A percentile compares a stretch with the other conserved stretches of the same genome.
Conservation (phyloP, 2,329 filamentous ascomycete genomes). For the Colletotrichum aenigma region DNA sequence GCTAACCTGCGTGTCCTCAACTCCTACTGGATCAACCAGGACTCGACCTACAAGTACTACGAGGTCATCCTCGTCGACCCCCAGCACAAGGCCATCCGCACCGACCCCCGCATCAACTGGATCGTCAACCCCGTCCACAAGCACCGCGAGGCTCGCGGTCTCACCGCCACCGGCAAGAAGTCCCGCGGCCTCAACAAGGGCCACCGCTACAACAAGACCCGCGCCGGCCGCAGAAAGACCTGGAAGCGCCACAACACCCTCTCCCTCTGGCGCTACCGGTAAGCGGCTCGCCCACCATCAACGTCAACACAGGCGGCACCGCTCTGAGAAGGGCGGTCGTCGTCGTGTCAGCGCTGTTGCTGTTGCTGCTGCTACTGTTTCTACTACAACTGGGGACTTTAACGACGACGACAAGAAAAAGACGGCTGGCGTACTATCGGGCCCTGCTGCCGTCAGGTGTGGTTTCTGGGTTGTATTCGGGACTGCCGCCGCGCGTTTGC, state of each 20-base stretch:
- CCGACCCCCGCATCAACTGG: slow-evolving; percentile 99
- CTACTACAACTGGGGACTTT: background rate
- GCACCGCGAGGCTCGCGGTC: slow-evolving; percentile 97
- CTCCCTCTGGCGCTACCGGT: slow-evolving; percentile 98
- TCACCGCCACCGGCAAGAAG: slow-evolving; percentile 99
- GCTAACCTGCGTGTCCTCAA: slow-evolving; percentile 99
- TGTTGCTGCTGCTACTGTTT: background rate
- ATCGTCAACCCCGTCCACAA: slow-evolving; percentile 99
- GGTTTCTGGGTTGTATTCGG: slow-evolving; percentile 14
- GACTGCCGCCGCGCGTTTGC: slow-evolving; percentile 10
- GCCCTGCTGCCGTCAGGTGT: background rate
- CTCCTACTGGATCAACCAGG: slow-evolving; percentile 99
- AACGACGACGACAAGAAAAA: background rate
- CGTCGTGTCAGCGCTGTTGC: background rate
- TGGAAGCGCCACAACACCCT: slow-evolving; percentile 99
- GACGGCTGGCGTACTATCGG: background rate
- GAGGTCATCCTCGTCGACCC: slow-evolving; percentile 99
- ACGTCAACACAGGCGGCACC: background rate
- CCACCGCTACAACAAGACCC: slow-evolving; percentile 99
- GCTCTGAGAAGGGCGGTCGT: background rate
- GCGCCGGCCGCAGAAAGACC: slow-evolving; percentile 96
- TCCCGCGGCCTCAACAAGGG: slow-evolving; percentile 99
- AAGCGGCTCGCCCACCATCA: slow-evolving; percentile 39
- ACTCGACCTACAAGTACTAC: slow-evolving; percentile 99
- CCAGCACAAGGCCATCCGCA: slow-evolving; percentile 99